Evolutionary conservation across 768 basidiomycete genomes (phyloP).

Genomic region (Naganishia antarctica): DNA sequence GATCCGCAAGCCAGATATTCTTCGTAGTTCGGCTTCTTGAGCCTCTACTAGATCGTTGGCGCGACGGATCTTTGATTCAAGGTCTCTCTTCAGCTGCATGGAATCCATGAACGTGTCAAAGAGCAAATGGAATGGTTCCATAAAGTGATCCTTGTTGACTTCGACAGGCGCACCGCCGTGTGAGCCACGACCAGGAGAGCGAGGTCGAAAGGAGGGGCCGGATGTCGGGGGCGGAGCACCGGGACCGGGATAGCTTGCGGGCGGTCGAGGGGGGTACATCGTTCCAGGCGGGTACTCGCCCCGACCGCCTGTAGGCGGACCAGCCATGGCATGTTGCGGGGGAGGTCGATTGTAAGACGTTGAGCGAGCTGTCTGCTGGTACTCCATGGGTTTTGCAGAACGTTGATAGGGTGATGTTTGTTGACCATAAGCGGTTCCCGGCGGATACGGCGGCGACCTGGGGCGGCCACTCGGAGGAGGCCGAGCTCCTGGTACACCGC

Average conservation of each 20-base stretch:
- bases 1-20: constrained; percentile 15
- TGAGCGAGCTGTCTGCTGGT: not conserved
- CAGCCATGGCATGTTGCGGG: not conserved
- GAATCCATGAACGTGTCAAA: constrained; percentile 28
- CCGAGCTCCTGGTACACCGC: not conserved
- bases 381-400: not conserved
- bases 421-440: constrained; percentile 2
- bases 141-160: constrained; percentile 18
- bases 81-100: constrained; percentile 22
- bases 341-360: not conserved
- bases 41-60: constrained; percentile 29
- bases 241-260: not conserved
- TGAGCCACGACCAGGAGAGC: not conserved
- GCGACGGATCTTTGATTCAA: constrained; percentile 26
- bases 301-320: constrained; percentile 2
- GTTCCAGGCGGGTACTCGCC: constrained; percentile 13
- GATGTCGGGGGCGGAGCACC: not conserved
- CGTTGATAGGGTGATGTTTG: not conserved
- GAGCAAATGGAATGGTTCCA: constrained; percentile 26
- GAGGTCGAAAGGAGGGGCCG: not conserved
- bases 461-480: not conserved
- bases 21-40: constrained; percentile 25
- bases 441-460: constrained; percentile 6
- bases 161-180: not conserved
- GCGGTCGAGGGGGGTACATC: constrained; percentile 7